A percentile compares a stretch with the other conserved stretches of the same genome.
These are phyloP conservation scores for Pythium brassicae DNA, from an alignment of 352 stramenopile species.

Conservation along the genomic window DNA sequence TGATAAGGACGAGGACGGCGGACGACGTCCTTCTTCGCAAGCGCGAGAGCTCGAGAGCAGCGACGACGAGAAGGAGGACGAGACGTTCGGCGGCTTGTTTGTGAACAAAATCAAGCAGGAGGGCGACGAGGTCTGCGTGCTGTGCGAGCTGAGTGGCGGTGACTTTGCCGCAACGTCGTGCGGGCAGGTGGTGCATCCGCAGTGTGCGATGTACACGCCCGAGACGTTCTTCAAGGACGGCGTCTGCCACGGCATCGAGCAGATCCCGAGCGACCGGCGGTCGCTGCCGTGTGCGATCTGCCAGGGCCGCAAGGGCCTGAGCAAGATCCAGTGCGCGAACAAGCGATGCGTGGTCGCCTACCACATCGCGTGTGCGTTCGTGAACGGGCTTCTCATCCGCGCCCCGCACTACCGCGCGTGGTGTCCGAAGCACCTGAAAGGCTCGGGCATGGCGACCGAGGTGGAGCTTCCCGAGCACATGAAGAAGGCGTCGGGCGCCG, in stretches of 20 bases:
- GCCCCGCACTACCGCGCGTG: constrained; percentile 71
- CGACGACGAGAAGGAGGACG: constrained; percentile 45
- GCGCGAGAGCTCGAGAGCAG: constrained; percentile 19
- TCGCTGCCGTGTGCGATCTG: constrained; percentile 61
- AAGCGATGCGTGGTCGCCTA: constrained; percentile 61
- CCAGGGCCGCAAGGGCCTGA: constrained; percentile 52
- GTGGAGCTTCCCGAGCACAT: constrained; percentile 68
- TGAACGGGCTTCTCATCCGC: constrained; percentile 57
- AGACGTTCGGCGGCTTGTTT: constrained; percentile 66
- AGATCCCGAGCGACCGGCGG: constrained; percentile 47
- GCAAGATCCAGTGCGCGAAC: constrained; percentile 76
- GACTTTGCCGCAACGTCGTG: constrained; percentile 74
- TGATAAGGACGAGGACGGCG: not conserved
- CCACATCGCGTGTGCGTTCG: constrained; percentile 70
- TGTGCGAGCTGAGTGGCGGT: constrained; percentile 74
- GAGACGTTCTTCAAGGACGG: constrained; percentile 79
- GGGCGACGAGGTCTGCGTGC: constrained; percentile 53
- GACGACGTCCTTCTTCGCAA: not conserved
- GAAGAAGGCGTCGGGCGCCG: constrained; percentile 21
- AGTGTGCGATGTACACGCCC: constrained; percentile 81
- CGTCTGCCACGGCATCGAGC: constrained; percentile 51
- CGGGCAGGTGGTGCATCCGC: constrained; percentile 57
- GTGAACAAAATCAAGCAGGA: constrained; percentile 77
- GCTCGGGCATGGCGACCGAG: constrained; percentile 52
- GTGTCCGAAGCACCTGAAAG: constrained; percentile 75